Evolutionary conservation across 2,329 filamentous ascomycete species (phyloP), one percentile per base, ranked within the genome.

Genomic region (Emergomyces pasteurianus): DNA sequence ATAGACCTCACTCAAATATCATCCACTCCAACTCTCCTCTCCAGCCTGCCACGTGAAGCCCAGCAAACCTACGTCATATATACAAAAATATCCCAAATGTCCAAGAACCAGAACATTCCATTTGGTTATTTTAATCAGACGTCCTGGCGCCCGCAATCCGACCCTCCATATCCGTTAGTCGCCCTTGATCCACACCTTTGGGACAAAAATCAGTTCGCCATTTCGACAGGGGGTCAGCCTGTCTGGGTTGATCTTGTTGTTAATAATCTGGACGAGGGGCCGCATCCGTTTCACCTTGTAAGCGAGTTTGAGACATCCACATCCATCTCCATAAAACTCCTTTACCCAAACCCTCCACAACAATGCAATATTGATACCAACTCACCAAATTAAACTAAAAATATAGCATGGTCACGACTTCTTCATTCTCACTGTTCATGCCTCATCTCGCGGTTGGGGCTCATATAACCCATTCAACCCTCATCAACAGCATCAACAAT

Each of bases 221-320:
- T 71, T 60, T 69, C 66, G 7, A 71, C 67, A n/a, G 72, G 66
- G 7, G 62, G 63, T 36, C 61, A 66, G 3, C 63, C 67, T 5
- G 58, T 56, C 34, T 81, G 79, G 78, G 69, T 80, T 0, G 78
- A 80, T 63, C 64, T 81, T 0, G 71, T 80, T 2, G 68, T 81
- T 55, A 81, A 81, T 63, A 81, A 81, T 60, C 69, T 80, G 18
- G 79, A 81, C 60, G 78, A 80, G 47, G 76, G 76, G 7, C 69
- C 72, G 0, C 79, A 81, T 64, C 79, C 79, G 0, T 81, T 81
- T 61, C 79, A 81, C 64, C 62, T 81, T 49, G 76, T 78, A 67
- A 60, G 68, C 63, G 14, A 14, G 5, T 46, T 46, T 9, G n/a
- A 47, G 8, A 31, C 26, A 28, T 50, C 23, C 47, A 50, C 31